Conservation (phyloP, 768 basidiomycete species). For the Boletus insuetus region DNA sequence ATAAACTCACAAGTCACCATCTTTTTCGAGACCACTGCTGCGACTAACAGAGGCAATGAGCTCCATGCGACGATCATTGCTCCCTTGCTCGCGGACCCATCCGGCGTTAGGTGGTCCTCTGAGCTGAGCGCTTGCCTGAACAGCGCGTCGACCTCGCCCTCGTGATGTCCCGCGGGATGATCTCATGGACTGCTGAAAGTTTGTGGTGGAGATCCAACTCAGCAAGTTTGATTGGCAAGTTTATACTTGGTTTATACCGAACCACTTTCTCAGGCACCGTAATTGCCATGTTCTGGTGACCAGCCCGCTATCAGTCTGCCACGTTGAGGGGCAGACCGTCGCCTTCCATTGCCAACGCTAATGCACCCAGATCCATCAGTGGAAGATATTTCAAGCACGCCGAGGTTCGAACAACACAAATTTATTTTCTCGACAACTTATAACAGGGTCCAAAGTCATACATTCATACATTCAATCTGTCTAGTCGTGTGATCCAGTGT, state of each 20-base stretch:
- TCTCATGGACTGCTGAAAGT: not conserved
- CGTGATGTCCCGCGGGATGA: slow-evolving; percentile 6
- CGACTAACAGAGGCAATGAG: slow-evolving; percentile 71
- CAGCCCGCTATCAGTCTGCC: too few species aligned
- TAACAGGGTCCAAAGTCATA: not conserved
- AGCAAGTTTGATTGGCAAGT: too few species aligned
- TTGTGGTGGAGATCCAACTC: too few species aligned
- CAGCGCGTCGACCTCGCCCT: slow-evolving; percentile 10
- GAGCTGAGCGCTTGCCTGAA: not conserved
- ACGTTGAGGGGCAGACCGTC: too few species aligned
- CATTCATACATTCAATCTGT: not conserved
- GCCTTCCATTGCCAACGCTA: too few species aligned
- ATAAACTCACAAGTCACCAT: slow-evolving; percentile 66
- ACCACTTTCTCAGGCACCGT: too few species aligned
- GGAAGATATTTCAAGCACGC: too few species aligned
- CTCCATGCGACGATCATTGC: slow-evolving; percentile 46
- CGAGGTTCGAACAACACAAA: too few species aligned
- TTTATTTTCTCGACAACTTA: not conserved
- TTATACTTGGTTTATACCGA: too few species aligned
- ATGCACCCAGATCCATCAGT: too few species aligned
- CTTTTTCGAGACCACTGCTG: slow-evolving; percentile 71
- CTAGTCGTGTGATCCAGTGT: not conserved
- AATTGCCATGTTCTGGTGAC: too few species aligned
- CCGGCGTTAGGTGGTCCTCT: not conserved
- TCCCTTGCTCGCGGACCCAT: not conserved